These are phyloP conservation scores for Scedosporium minutisporum DNA, from an alignment of 2,329 filamentous ascomycete genomes.

Conservation along the genomic window DNA sequence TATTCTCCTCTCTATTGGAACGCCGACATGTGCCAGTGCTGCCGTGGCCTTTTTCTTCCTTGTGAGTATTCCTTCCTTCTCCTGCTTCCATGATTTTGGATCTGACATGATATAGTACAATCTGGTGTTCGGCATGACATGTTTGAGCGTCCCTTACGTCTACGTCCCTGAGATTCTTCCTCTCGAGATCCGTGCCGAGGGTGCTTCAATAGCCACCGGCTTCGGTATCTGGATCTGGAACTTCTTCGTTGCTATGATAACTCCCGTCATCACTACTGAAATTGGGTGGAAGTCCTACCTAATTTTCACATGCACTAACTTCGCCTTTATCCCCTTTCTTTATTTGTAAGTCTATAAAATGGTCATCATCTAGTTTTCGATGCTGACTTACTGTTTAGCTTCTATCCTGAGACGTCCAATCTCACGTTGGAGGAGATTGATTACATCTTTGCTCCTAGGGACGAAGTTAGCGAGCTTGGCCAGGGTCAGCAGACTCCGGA, in stretches of 20 bases:
- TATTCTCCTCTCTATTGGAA: slow-evolving; percentile 38
- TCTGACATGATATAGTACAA: slow-evolving; percentile 41
- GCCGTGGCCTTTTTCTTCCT: slow-evolving; percentile 55
- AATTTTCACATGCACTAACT: slow-evolving; percentile 42
- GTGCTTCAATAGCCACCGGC: slow-evolving; percentile 52
- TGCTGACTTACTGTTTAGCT: slow-evolving; percentile 22
- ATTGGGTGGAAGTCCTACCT: slow-evolving; percentile 44
- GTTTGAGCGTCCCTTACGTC: slow-evolving; percentile 58
- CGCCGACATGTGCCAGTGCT: slow-evolving; percentile 50
- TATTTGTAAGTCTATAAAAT: not conserved
- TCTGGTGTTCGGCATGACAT: slow-evolving; percentile 57
- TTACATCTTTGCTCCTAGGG: slow-evolving; percentile 39
- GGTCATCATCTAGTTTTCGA: not conserved
- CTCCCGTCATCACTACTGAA: slow-evolving; percentile 59
- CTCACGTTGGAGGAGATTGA: slow-evolving; percentile 55
- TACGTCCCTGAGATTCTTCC: slow-evolving; percentile 57
- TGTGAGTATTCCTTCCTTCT: not conserved
- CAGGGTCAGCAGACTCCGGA: not conserved
- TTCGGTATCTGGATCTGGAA: slow-evolving; percentile 62
- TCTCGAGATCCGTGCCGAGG: slow-evolving; percentile 48
- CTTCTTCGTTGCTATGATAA: slow-evolving; percentile 69
- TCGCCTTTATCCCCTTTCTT: slow-evolving; percentile 31
- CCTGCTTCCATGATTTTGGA: not conserved
- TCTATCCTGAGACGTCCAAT: slow-evolving; percentile 35
- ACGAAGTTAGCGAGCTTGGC: slow-evolving; percentile 13